Conservation (phyloP, 352 stramenopile species). For the Globisporangium alternatum region DNA sequence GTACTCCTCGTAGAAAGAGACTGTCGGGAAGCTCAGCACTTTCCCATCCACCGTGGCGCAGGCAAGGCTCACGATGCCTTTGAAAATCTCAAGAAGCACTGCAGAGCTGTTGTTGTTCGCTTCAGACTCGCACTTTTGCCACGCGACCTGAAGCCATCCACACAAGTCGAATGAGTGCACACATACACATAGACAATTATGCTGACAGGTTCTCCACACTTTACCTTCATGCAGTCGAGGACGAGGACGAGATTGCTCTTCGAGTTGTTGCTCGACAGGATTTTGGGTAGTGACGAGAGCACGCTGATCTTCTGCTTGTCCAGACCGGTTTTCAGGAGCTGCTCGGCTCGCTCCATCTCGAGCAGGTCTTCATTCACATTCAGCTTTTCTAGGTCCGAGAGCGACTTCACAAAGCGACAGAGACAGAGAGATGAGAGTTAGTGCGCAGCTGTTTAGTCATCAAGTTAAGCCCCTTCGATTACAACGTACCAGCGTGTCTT, state of each 20-base stretch:
- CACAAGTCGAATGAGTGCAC: not conserved
- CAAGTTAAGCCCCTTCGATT: not conserved
- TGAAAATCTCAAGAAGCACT: constrained; percentile 64
- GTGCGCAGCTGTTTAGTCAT: not conserved
- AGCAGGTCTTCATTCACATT: constrained; percentile 84
- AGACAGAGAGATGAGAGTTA: not conserved
- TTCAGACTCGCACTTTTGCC: constrained; percentile 70
- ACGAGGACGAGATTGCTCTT: constrained; percentile 62
- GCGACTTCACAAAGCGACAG: constrained; percentile 34
- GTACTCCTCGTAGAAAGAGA: constrained; percentile 70
- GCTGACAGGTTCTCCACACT: constrained; percentile 20
- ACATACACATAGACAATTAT: no score
- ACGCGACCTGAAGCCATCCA: constrained; percentile 31
- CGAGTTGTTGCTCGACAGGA: constrained; percentile 68
- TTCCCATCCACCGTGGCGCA: constrained; percentile 71
- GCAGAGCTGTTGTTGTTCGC: constrained; percentile 28
- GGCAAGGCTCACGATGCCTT: constrained; percentile 47
- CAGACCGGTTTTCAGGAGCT: constrained; percentile 70
- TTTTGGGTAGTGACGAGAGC: constrained; percentile 61
- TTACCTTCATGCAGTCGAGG: constrained; percentile 84
- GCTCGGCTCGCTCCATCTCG: constrained; percentile 75
- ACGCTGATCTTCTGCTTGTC: constrained; percentile 84
- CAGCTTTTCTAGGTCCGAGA: constrained; percentile 82
- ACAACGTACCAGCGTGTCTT: constrained; percentile 68
- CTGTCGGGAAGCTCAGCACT: constrained; percentile 49